These are phyloP conservation scores for Didymella pinodella DNA, from an alignment of 2,329 filamentous ascomycete species.

Conservation along the genomic window DNA sequence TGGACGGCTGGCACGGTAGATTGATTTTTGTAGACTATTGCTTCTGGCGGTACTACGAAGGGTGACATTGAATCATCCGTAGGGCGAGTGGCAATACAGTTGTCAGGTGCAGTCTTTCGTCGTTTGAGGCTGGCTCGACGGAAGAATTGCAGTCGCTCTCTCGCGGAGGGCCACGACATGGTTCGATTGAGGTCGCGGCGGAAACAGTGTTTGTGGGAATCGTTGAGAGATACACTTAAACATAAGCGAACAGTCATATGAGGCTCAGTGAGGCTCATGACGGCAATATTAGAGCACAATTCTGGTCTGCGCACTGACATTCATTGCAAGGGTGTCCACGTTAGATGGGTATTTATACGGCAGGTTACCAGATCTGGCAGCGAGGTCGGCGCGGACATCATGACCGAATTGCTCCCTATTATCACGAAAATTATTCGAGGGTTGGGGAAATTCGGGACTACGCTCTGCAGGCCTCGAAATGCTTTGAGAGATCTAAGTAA, in stretches of 20 bases:
- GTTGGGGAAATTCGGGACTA: constrained; percentile 6
- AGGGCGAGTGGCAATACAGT: no score
- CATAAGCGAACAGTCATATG: not conserved
- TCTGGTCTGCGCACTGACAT: not conserved
- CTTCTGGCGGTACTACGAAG: not conserved
- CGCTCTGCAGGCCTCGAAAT: constrained; percentile 5
- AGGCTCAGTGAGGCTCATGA: constrained; percentile 2
- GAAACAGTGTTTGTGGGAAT: not conserved
- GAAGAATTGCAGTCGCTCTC: not conserved
- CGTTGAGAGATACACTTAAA: constrained; percentile 1
- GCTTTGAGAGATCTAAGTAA: constrained; percentile 16
- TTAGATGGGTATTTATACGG: constrained; percentile 12
- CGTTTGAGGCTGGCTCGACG: constrained; percentile 2
- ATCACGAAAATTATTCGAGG: constrained; percentile 1
- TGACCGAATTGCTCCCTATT: constrained; percentile 1
- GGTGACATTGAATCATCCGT: not conserved
- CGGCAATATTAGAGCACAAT: not conserved
- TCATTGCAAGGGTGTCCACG: not conserved
- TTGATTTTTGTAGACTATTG: not conserved
- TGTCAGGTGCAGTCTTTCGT: not conserved
- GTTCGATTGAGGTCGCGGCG: not conserved
- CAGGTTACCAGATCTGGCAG: constrained; percentile 6
- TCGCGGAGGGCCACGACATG: constrained; percentile 7
- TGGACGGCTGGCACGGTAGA: not conserved
- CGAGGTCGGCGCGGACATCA: constrained; percentile 10